Base-by-base conservation (phyloP, 441 rosid genomes). In the Adansonia madagascariensis region DNA sequence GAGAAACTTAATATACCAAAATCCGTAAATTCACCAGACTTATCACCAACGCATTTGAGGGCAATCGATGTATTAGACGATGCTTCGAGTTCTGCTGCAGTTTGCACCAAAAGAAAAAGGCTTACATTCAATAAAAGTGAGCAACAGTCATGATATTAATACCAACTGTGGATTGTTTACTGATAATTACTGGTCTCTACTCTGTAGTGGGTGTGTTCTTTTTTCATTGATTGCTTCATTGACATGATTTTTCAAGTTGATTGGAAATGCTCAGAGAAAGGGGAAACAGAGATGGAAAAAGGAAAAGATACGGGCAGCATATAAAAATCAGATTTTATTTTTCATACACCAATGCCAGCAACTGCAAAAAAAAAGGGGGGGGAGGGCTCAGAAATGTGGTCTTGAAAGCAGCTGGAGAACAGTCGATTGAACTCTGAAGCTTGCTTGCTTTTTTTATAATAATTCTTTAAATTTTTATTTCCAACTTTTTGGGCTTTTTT, bases 21-120 rank as follows among this genome's bases (percentile, higher is more conserved):
- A 39, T 8, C 53, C 6, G 27, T 77, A 75, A 65, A 46, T 62
- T 66, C 81, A 2, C 85, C 81, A 1, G 81, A 81, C 60, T 69
- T 70, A 22, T 75, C 77, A 12, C 66, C 84, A 43, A 17, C 71
- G 49, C 74, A 24, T n/a, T 79, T 76, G 67, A 76, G 77, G 60
- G 64, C 75, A 65, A 12, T 39, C 18, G 74, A 69, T 68, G 74
- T 55, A 62, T 63, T 55, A n/a, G 83, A 76, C 43, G 65, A 49
- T 72, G 75, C 84, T 59, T 81, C 86, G 2, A 53, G 79, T 71
- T 74, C 82, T 52, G 76, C 81, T 15, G 76, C 81, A 44, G 65
- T 22, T 24, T 47, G 68, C 68, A 75, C 53, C n/a, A 89, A 85
- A 83, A 84, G 94, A 75, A 88, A 74, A 71, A 75, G 87, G 81